Base-by-base conservation (phyloP, 441 rosid species). In the Populus hybrid region DNA sequence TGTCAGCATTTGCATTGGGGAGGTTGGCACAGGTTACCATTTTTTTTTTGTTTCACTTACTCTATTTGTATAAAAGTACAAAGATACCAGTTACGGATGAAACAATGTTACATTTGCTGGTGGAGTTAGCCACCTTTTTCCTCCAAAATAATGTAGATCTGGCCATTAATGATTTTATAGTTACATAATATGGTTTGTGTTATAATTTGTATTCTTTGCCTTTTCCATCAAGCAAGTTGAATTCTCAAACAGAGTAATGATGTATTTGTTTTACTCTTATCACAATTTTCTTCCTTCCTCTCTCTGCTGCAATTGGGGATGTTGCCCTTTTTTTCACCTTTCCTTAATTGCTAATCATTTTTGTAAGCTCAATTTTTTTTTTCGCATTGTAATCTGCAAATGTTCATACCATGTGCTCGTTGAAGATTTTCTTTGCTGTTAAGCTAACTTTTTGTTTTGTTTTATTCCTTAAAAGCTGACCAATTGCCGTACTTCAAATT, bases 1-100 rank as follows among this genome's bases (percentile, higher is more conserved):
- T 96, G 99, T 93, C 99, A 7, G 98, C 99, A 76, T 96, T 96
- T 89, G 99, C 99, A 74, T 83, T 96, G 86, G 99, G 99, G 89
- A 90, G 99, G 84, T 85, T 96, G 93, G 98, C 99, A 18, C 99
- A 94, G 99, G 99, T 96, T 78, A 81, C 72, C 80, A 71, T 65
- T 63, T 79, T 67, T 61, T 61, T 61, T 61, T 61, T 61, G 28
- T 23, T 61, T 61, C 28, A 9, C 65, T 21, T 61, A 4, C 35
- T 74, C 64, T 53, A 28, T 70, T 26, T 68, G 56, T 33, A 35
- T 59, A 29, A 1, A 2, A 64, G 38, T 71, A 59, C 68, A 63
- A 64, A 61, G 31, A n/a, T n/a, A n/a, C 33, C 28, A 42, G 69
- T 63, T 29, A 21, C 3, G 11, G 23, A 50, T 72, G 31, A 72